Evolutionary conservation across 495 filamentous ascomycete genomes (phyloP), one percentile per base, ranked within the genome.

Genomic region (Talaromyces adpressus): DNA sequence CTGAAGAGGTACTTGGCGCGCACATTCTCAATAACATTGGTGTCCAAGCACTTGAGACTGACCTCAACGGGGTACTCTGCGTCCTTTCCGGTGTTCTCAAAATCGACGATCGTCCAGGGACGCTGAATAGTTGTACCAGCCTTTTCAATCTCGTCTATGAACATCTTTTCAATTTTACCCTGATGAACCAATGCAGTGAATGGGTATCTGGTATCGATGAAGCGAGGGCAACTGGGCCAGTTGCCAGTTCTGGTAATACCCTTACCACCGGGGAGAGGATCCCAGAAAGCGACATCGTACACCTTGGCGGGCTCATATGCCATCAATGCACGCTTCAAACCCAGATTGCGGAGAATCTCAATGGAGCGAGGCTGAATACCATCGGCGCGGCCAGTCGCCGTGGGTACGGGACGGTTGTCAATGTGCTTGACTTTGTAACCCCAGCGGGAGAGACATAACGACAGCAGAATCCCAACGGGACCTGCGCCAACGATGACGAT

Each of bases 401-500:
- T 88, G 20, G 84, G 85, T 57, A 84, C 80, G 0, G 84, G 78
- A 22, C 86, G 80, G 69, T 87, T 87, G 71, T 89, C 85, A 66
- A 88, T 84, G 67, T 86, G 81, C 74, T 85, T 88, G 66, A 88
- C 85, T 66, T 83, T 85, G 77, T 87, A 88, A 18, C 85, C 85
- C 84, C 84, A 88, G 70, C 86, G 76, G 53, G 82, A 84, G 65
- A 89, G 87, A 74, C 89, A 92, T 18, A 91, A 89, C n/a, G 89
- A 92, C 14, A 96, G 82, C 69, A 93, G 84, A 60, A 95, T 82
- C 47, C 92, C 92, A 30, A 91, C 91, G n/a, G 92, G 91, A 34
- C 92, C 91, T 57, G 92, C 92, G 64, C 92, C 92, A 62, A 97
- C 80, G 68, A 97, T 92, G 69, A 95, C 91, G 64, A 89, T 85